Evolutionary conservation across 176 grass and related monocot genomes (phyloP).

Genomic region (Oryza meyeriana): DNA sequence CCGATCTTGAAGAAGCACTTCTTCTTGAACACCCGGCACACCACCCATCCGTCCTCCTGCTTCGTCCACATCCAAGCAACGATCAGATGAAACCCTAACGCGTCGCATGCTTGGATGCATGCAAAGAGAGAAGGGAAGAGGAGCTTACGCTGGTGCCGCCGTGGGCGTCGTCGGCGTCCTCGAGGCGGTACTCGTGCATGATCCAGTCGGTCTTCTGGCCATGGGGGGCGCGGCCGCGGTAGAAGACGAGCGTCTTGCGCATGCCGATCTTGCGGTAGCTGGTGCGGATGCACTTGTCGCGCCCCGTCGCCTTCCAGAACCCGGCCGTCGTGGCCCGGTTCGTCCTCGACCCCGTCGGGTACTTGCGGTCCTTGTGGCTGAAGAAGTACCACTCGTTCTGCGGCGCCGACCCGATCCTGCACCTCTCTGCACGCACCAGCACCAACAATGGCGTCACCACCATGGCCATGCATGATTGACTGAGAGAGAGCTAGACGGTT

Average conservation of each 20-base stretch:
- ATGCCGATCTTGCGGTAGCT: conserved; percentile 96
- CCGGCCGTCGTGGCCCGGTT: conserved; percentile 85
- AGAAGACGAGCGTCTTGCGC: conserved; percentile 99
- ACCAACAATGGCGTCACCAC: neutral
- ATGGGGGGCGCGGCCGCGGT: conserved; percentile 91
- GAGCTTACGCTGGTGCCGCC: conserved; percentile 40
- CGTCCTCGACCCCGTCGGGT: conserved; percentile 92
- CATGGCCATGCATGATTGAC: neutral
- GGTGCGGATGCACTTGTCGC: conserved; percentile 99
- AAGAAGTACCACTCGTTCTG: conserved; percentile 99
- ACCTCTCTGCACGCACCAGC: conserved; percentile 63
- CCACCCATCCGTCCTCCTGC: conserved; percentile 98
- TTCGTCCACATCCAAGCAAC: neutral
- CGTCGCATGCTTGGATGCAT: neutral
- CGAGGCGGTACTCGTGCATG: conserved; percentile 98
- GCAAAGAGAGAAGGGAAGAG: neutral
- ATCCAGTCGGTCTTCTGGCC: conserved; percentile 97
- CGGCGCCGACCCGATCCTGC: conserved; percentile 76
- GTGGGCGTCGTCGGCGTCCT: conserved; percentile 64
- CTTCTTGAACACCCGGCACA: conserved; percentile 98
- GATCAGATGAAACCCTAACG: neutral
- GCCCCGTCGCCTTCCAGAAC: conserved; percentile 97
- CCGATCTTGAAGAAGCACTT: conserved; percentile 95
- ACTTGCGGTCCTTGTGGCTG: conserved; percentile 99
- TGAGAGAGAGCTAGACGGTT: neutral